phyloP scores from a whole-genome alignment of 1,284 basidiomycete species.

The Cutaneotrichosporon sp. region DNA sequence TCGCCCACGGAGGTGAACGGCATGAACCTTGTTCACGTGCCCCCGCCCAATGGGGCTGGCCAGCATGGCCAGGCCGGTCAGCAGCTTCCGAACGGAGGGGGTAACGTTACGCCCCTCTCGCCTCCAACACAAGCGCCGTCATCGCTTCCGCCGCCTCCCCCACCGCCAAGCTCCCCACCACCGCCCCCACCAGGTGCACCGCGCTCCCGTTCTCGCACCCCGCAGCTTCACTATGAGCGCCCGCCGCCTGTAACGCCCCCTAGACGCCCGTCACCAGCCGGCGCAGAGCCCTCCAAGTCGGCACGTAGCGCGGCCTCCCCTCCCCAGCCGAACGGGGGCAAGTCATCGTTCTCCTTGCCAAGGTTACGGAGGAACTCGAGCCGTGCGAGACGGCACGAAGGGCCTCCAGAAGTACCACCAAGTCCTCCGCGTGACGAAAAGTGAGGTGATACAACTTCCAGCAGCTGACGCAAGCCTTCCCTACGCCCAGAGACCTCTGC shows the following conservation, averaged over 20 bases:
- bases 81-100: no score
- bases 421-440: background rate
- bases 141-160: background rate
- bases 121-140: background rate
- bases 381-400: background rate
- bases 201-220: background rate
- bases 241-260: background rate
- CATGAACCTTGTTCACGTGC: no score
- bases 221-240: background rate
- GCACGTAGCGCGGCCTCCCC: background rate
- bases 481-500: conserved; percentile 20
- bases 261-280: background rate
- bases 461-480: conserved; percentile 9
- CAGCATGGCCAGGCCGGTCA: background rate
- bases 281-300: background rate
- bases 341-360: background rate
- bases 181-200: background rate
- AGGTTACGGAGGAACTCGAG: conserved; percentile 10
- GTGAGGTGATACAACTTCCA: background rate
- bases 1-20: background rate
- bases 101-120: background rate
- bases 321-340: background rate
- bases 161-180: background rate
- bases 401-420: background rate
- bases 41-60: background rate